Evolutionary conservation across 345 rosid genomes (phyloP).

Genomic region (Syzygium jambos): DNA sequence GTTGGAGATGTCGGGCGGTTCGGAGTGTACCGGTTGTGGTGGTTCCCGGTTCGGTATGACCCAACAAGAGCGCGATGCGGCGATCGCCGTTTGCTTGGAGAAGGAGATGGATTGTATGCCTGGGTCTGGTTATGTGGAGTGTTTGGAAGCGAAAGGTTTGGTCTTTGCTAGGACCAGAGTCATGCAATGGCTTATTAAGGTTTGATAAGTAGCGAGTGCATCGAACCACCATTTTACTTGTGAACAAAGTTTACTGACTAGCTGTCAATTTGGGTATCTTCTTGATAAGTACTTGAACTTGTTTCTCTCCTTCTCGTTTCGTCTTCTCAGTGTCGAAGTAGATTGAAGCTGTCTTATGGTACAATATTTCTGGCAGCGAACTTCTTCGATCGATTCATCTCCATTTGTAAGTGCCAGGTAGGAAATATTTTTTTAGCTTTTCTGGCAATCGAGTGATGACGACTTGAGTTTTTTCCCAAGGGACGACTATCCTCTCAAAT

Average conservation of each 20-base stretch:
- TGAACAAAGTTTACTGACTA: constrained; percentile 22
- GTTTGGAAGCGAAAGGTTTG: background rate
- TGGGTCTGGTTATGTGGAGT: background rate
- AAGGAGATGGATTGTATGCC: constrained; percentile 7
- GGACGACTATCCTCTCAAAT: background rate
- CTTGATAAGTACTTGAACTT: background rate
- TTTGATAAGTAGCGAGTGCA: background rate
- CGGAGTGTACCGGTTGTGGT: no score
- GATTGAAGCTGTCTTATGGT: constrained; percentile 30
- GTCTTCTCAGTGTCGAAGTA: constrained; percentile 26
- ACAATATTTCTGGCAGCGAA: constrained; percentile 48
- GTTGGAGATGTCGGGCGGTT: background rate
- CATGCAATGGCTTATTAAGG: constrained; percentile 8
- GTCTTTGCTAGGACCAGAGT: constrained; percentile 2
- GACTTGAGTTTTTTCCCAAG: background rate
- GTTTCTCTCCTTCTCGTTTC: background rate
- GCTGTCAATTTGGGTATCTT: background rate
- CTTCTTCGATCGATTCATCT: constrained; percentile 52
- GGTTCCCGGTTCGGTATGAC: background rate
- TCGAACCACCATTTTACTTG: background rate
- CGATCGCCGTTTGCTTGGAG: background rate
- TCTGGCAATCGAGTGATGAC: background rate
- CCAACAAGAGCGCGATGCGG: constrained; percentile 3
- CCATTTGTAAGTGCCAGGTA: constrained; percentile 39
- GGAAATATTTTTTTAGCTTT: background rate